phyloP scores from a whole-genome alignment of 768 basidiomycete genomes.

The Lepiota venenata region DNA sequence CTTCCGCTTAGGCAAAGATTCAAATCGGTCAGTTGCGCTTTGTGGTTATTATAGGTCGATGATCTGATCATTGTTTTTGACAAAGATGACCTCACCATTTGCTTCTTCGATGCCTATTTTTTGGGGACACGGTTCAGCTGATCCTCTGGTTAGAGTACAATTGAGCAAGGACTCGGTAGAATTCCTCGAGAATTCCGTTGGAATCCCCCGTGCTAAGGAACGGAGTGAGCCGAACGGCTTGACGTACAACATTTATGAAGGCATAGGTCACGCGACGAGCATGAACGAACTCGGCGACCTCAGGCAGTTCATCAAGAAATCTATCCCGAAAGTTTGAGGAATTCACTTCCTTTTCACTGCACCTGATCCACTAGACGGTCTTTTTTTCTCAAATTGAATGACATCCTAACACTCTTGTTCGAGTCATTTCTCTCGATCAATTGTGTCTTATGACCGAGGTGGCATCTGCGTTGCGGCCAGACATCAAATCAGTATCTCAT shows the following conservation, averaged over 20 bases:
- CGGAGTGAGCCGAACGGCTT: slow-evolving; percentile 50
- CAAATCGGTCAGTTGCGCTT: slow-evolving; percentile 48
- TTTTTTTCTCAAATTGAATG: neutral
- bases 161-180: slow-evolving; percentile 54
- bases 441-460: no score
- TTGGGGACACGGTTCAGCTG: slow-evolving; percentile 80
- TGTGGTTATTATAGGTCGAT: neutral
- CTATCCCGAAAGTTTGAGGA: slow-evolving; percentile 31
- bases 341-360: neutral
- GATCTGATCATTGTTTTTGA: slow-evolving; percentile 9
- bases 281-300: slow-evolving; percentile 68
- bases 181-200: slow-evolving; percentile 50
- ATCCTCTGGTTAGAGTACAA: slow-evolving; percentile 65
- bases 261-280: slow-evolving; percentile 63
- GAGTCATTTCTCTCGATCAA: no score
- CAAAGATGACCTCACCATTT: slow-evolving; percentile 58
- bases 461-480: no score
- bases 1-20: slow-evolving; percentile 65
- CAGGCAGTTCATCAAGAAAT: slow-evolving; percentile 64
- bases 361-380: neutral
- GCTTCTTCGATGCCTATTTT: slow-evolving; percentile 71
- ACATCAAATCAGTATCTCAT: no score
- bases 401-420: no score
- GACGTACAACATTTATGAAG: slow-evolving; percentile 63
- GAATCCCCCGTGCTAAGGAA: slow-evolving; percentile 40